Evolutionary conservation across 768 basidiomycete genomes (phyloP), one percentile per base, ranked within the genome.

Genomic region (Mycena vitilis): DNA sequence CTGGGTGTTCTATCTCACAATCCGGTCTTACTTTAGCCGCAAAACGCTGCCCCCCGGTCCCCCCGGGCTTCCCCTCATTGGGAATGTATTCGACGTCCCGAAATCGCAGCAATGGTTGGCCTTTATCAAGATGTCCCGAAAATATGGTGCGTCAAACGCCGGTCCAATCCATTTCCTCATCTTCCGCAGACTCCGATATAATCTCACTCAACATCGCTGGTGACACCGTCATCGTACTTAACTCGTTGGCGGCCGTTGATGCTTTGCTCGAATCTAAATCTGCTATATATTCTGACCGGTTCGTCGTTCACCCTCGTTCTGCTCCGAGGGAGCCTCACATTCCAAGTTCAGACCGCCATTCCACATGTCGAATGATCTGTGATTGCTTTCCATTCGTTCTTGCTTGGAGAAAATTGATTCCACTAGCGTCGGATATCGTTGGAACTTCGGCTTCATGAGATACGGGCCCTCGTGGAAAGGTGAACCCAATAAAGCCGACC

Each of bases 331-430:
- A 30, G 30, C 30, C 40, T 40, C 40, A 15, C 40, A 40, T 40
- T 40, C 15, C 40, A 40, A 40, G 15, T 40, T 40, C 44, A 67
- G 66, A 7, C 66, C 66, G 2, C 8, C 23, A 5, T 67, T 67
- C 66, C 42, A 53, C n/a, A 67, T 67, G 66, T 54, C 61, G 20
- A 57, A 56, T 22, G 66, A 62, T 36, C 66, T 67, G 66, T 62
- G 22, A 38, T 40, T 40, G 40, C 30, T 30, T 15, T 40, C 40
- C 15, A 15, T 15, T 34, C 57, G 30, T 30, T 30, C 30, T 30
- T 20, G 54, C 40, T 10, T 2, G 8, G 30, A 0, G 6, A 12
- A 0, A 65, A 2, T 34, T 1, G 34, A 42, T 40, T 3, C 13
- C 16, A 2, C 25, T 10, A 65, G 63, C 5, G 63, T 65, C 38